These are phyloP conservation scores for Komagataella populi DNA, from an alignment of 805 yeast species.

Conservation along the genomic window DNA sequence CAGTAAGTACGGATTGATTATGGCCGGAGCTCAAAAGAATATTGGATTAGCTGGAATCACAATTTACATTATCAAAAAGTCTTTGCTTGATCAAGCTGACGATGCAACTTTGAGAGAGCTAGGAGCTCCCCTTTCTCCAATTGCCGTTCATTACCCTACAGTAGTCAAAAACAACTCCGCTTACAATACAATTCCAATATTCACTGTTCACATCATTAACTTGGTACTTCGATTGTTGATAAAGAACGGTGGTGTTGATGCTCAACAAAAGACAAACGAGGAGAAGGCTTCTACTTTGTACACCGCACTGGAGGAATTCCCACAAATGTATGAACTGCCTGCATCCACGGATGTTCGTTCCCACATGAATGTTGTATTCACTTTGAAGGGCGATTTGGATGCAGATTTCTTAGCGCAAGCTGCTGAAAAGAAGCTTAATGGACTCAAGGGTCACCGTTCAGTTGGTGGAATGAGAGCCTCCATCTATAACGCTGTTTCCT, in stretches of 20 bases:
- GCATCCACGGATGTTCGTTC: constrained; percentile 59
- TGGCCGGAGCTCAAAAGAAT: constrained; percentile 98
- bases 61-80: constrained; percentile 77
- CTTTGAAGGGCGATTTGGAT: constrained; percentile 48
- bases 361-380: constrained; percentile 89
- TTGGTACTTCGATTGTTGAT: constrained; percentile 58
- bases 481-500: constrained; percentile 73
- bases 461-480: constrained; percentile 97
- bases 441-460: constrained; percentile 90
- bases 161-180: constrained; percentile 84
- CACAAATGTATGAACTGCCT: constrained; percentile 52
- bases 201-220: constrained; percentile 77
- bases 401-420: constrained; percentile 45
- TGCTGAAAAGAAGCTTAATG: constrained; percentile 52
- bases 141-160: constrained; percentile 77
- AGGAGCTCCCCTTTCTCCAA: constrained; percentile 73
- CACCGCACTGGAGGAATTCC: constrained; percentile 46
- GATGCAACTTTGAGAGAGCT: constrained; percentile 45
- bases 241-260: constrained; percentile 56
- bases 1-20: constrained; percentile 71
- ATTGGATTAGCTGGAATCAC: constrained; percentile 95
- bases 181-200: constrained; percentile 91
- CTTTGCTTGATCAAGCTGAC: constrained; percentile 53
- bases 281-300: constrained; percentile 56
- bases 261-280: constrained; percentile 42